These are phyloP conservation scores for Scheffersomyces titani DNA, from an alignment of 1,139 yeast genomes.

Conservation along the genomic window DNA sequence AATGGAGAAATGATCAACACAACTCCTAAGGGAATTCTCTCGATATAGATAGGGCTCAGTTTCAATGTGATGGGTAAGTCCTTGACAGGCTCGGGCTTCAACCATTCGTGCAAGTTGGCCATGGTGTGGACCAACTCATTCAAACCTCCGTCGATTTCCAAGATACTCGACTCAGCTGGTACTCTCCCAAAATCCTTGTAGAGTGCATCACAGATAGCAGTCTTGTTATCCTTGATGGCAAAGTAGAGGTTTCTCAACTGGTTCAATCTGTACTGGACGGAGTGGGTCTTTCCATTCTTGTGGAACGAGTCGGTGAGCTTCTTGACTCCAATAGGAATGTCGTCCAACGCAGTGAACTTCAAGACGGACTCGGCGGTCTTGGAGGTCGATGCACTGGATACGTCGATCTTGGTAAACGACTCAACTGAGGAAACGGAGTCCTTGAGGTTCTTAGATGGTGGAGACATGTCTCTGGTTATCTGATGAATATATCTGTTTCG, in stretches of 20 bases:
- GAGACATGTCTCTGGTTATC: neutral
- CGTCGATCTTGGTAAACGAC: neutral
- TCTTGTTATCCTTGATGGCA: conserved; percentile 62
- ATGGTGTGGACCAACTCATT: conserved; percentile 64
- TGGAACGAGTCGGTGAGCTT: conserved; percentile 46
- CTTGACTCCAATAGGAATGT: conserved; percentile 51
- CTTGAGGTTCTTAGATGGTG: neutral
- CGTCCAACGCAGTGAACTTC: conserved; percentile 49
- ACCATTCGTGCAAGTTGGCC: conserved; percentile 61
- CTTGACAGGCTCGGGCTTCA: conserved; percentile 50
- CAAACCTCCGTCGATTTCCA: conserved; percentile 56
- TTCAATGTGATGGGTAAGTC: conserved; percentile 49
- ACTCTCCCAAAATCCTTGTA: conserved; percentile 67
- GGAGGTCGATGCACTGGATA: neutral
- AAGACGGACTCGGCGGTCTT: conserved; percentile 13
- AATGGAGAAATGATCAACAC: conserved; percentile 81
- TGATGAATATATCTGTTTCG: neutral
- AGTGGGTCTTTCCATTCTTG: conserved; percentile 49
- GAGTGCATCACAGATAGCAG: conserved; percentile 58
- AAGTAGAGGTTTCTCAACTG: conserved; percentile 71
- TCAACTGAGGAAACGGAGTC: neutral
- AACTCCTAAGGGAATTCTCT: conserved; percentile 73
- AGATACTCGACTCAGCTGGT: conserved; percentile 56
- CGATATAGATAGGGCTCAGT: conserved; percentile 52
- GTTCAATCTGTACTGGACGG: conserved; percentile 58